A percentile compares a stretch with the other conserved stretches of the same genome.
Conservation (phyloP, 2,329 filamentous ascomycete species). For the Sclerotinia trifoliorum region DNA sequence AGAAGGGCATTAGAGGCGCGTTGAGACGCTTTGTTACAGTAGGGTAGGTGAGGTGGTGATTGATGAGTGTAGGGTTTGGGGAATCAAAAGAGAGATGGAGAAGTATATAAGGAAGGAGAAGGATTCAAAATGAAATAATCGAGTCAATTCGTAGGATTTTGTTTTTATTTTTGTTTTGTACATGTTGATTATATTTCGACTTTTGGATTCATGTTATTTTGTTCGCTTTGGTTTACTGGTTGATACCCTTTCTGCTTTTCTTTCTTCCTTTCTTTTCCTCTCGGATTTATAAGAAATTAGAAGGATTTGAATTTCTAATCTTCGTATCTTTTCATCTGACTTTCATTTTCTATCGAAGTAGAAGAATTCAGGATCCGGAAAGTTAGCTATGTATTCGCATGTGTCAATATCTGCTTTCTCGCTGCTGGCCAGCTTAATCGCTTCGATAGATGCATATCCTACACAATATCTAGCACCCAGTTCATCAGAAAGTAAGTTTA, state of each 20-base stretch:
- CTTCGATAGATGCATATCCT: neutral
- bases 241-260: neutral
- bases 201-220: no score
- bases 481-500: neutral
- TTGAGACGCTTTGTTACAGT: no score
- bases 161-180: no score
- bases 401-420: neutral
- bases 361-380: neutral
- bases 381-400: neutral
- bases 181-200: no score
- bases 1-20: no score
- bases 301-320: neutral
- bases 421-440: neutral
- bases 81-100: no score
- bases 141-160: no score
- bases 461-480: neutral
- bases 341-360: neutral
- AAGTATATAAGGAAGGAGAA: no score
- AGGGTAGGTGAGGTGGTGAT: no score
- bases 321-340: neutral
- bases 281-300: neutral
- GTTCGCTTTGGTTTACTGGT: no score
- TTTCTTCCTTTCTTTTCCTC: neutral
- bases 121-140: no score
- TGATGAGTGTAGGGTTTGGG: no score